Evolutionary conservation across 2,329 filamentous ascomycete genomes (phyloP).

Genomic region (Akanthomyces muscarius): DNA sequence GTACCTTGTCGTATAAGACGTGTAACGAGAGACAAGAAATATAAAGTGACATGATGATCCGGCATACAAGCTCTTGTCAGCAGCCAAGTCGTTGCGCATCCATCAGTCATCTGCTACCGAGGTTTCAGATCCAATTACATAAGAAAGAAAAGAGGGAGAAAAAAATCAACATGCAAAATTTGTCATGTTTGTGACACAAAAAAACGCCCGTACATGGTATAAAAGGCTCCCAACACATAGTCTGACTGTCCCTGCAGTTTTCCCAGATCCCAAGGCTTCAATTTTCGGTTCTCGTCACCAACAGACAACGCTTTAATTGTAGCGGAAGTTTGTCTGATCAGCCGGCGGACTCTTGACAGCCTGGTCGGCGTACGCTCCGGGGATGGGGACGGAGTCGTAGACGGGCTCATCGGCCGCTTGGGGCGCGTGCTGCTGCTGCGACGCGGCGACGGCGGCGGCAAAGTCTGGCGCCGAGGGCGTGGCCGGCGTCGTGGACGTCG

Average conservation of each 20-base stretch:
- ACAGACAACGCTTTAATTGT: constrained; percentile 17
- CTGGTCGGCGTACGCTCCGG: constrained; percentile 69
- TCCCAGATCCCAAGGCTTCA: not conserved
- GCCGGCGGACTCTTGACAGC: constrained; percentile 50
- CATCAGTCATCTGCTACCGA: constrained; percentile 2
- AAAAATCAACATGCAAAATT: not conserved
- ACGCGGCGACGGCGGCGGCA: constrained; percentile 29
- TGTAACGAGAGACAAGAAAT: constrained; percentile 13
- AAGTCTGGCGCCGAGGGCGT: constrained; percentile 21
- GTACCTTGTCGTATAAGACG: constrained; percentile 10
- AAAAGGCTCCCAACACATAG: constrained; percentile 4
- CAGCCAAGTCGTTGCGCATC: not conserved
- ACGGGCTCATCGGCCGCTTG: constrained; percentile 75
- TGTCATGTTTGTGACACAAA: not conserved
- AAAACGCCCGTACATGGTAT: constrained; percentile 14
- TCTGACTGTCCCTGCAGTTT: constrained; percentile 14
- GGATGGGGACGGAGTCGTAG: constrained; percentile 85
- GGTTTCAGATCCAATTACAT: constrained; percentile 4
- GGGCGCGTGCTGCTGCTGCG: constrained; percentile 60
- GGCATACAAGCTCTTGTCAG: not conserved
- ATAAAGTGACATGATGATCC: constrained; percentile 3
- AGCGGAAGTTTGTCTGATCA: constrained; percentile 41
- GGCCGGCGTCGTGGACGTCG: constrained; percentile 39
- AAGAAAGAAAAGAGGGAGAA: not conserved
- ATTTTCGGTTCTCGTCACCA: constrained; percentile 2